phyloP scores from a whole-genome alignment of 2,329 filamentous ascomycete genomes.

The Pyricularia pennisetigena region DNA sequence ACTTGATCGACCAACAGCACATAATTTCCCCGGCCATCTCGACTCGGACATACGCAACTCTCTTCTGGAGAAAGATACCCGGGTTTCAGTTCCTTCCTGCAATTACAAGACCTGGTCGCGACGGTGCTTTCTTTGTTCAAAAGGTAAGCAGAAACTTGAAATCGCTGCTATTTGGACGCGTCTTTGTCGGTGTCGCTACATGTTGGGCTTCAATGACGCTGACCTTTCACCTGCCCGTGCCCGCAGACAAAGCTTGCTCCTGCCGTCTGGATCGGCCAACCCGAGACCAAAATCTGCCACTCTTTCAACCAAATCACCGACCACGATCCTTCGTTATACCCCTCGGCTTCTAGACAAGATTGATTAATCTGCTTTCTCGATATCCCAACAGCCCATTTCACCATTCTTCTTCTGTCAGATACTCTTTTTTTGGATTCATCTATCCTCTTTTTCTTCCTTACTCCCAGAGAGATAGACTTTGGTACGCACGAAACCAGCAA shows the following conservation, averaged over 20 bases:
- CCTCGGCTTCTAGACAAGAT: background rate
- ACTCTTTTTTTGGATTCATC: background rate
- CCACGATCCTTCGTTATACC: background rate
- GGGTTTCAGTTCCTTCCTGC: background rate
- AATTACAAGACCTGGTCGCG: background rate
- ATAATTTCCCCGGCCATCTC: background rate
- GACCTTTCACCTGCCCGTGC: background rate
- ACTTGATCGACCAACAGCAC: background rate
- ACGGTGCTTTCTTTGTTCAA: background rate
- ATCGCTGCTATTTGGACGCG: background rate
- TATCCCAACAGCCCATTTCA: background rate
- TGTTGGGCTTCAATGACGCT: background rate
- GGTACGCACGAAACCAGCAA: background rate
- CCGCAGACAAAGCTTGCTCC: background rate
- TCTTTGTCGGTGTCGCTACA: background rate
- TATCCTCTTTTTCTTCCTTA: slow-evolving; percentile 1
- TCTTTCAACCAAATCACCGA: background rate
- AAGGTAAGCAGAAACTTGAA: background rate
- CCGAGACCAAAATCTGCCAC: background rate
- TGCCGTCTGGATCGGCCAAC: background rate
- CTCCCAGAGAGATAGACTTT: slow-evolving; percentile 3
- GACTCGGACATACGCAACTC: background rate
- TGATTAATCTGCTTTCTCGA: background rate
- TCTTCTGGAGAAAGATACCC: background rate
- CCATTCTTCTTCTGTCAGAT: slow-evolving; percentile 1